Percentiles rank a stretch among this genome's conserved stretches.
These are phyloP conservation scores for Ceratocystiopsis minuta DNA, from an alignment of 2,329 filamentous ascomycete genomes.

Conservation along the genomic window DNA sequence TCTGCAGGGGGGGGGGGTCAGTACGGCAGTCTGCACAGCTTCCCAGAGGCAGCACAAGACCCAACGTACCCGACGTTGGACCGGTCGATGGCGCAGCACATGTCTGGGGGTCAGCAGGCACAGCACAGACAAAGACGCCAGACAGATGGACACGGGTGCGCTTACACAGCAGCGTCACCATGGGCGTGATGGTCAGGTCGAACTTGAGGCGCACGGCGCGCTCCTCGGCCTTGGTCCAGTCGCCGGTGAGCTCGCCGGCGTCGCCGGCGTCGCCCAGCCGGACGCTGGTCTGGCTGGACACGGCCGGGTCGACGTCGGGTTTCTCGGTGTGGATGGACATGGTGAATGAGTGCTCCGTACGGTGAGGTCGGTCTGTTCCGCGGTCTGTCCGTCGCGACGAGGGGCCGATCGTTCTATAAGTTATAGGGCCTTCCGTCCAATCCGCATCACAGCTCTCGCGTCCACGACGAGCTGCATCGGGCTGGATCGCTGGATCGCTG, in stretches of 20 bases:
- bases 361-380: no score
- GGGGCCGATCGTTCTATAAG: no score
- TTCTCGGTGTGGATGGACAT: not conserved
- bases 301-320: not conserved
- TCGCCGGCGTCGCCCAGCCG: not conserved
- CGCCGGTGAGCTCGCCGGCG: not conserved
- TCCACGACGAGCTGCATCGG: no score
- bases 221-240: not conserved
- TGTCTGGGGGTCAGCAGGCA: not conserved
- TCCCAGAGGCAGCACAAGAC: no score
- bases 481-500: no score
- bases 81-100: conserved; percentile 1
- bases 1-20: not conserved
- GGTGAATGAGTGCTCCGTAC: not conserved
- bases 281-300: not conserved
- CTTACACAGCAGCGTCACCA: conserved; percentile 1
- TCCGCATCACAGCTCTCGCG: no score
- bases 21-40: not conserved
- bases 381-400: no score
- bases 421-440: no score
- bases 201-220: not conserved
- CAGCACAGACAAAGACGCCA: not conserved
- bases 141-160: no score
- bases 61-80: not conserved
- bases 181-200: not conserved